phyloP scores from a whole-genome alignment of 495 filamentous ascomycete genomes.

The Lentithecium fluviatile region DNA sequence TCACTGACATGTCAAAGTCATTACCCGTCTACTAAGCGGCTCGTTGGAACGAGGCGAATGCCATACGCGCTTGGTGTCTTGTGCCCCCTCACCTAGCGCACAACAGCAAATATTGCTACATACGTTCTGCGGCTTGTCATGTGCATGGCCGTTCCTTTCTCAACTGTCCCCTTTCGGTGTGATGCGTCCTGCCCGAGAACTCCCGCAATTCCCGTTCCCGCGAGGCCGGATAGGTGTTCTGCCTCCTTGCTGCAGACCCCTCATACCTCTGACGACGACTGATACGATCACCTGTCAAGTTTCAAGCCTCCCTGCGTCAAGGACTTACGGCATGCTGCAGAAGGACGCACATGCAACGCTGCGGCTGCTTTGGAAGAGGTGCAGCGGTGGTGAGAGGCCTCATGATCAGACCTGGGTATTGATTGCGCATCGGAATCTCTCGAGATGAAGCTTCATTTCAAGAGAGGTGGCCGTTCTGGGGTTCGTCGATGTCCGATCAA shows the following conservation, averaged over 20 bases:
- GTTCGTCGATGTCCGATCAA: background rate
- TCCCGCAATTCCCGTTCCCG: conserved; percentile 24
- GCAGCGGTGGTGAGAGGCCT: conserved; percentile 3
- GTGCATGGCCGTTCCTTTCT: conserved; percentile 11
- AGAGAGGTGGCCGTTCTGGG: background rate
- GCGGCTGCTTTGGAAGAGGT: conserved; percentile 30
- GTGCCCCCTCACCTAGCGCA: conserved; percentile 10
- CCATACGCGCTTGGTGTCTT: background rate
- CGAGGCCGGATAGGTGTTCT: conserved; percentile 3
- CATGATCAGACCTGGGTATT: conserved; percentile 9
- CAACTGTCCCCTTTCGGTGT: conserved; percentile 1
- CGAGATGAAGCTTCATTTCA: conserved; percentile 19
- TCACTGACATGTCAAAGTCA: conserved; percentile 7
- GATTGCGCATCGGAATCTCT: conserved; percentile 19
- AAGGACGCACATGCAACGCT: conserved; percentile 28
- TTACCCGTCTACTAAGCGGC: background rate
- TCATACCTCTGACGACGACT: conserved; percentile 8
- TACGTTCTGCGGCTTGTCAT: conserved; percentile 16
- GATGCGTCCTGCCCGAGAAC: conserved; percentile 17
- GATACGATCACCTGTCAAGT: conserved; percentile 13
- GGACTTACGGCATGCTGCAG: conserved; percentile 3
- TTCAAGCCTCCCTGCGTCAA: background rate
- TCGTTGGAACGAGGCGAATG: background rate
- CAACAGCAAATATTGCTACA: conserved; percentile 12
- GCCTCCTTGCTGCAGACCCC: background rate